Base-by-base conservation (phyloP, 192 early-diverging fungal species). In the Umbelopsis sp. region DNA sequence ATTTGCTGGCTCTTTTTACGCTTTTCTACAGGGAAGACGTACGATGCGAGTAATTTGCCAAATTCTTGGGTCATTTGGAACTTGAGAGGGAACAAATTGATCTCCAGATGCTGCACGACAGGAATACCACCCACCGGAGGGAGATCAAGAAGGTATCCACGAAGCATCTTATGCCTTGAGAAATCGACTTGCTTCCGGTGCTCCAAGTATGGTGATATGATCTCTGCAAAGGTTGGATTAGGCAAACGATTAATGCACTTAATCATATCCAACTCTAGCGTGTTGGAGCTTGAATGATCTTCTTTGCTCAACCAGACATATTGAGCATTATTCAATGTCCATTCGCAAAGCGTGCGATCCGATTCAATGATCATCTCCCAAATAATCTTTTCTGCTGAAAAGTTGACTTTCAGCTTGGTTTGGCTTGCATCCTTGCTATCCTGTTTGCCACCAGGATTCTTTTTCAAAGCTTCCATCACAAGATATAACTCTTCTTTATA, bases 81-180 rank as follows among this genome's bases (percentile, higher is more conserved):
- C 4, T 91, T 83, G 15, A 96, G 72, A 1, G 96, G 96, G 64
- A 85, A 89, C 64, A 98, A 78, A 66, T 95, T 90, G 46, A 97
- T 84, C 76, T 97, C 96, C 72, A 98, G 89, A 46, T 94, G 92
- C 69, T 95, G 92, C 48, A 98, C 89, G 16, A 98, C 92, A 27
- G 86, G 84, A 67, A 98, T 98, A 20, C 96, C 96, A 30, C 91
- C 96, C 1, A 98, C 94, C 0, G 96, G 92, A 3, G 95, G 91
- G 64, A 93, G 80, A 44, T 93, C 86, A 1, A 72, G 75, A 86
- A 91, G 90, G 71, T 91, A 91, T 16, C 95, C 89, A 25, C 95
- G 84, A 1, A 97, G 75, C 93, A 96, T 95, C 76, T 95, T 97
- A 49, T 97, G 88, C 15, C 89, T 82, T 27, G 85, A 84, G 74